These are phyloP conservation scores for Quillaja saponaria DNA, from an alignment of 306 rosid genomes.

Conservation along the genomic window DNA sequence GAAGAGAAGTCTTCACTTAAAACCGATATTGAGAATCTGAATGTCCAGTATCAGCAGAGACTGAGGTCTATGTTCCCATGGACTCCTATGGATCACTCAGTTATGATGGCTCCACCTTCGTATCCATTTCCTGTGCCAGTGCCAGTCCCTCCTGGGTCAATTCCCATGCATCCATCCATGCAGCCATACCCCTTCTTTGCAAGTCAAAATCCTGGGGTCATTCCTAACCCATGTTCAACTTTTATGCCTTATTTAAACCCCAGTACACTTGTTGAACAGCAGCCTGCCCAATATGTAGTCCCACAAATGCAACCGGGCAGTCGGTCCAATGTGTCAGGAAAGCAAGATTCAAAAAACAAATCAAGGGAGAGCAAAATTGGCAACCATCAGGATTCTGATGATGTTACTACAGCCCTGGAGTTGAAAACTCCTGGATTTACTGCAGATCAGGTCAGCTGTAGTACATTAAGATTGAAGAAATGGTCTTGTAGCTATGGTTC, in stretches of 20 bases:
- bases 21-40: constrained; percentile 71
- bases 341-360: constrained; percentile 58
- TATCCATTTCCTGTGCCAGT: constrained; percentile 70
- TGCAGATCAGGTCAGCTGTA: constrained; percentile 60
- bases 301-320: constrained; percentile 52
- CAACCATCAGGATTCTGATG: constrained; percentile 55
- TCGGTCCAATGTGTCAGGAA: constrained; percentile 49
- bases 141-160: constrained; percentile 67
- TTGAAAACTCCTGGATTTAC: constrained; percentile 96
- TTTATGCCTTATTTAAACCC: constrained; percentile 67
- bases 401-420: constrained; percentile 88
- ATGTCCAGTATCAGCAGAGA: constrained; percentile 76
- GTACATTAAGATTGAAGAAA: no score
- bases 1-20: constrained; percentile 79
- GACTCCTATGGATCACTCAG: constrained; percentile 72
- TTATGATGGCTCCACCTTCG: constrained; percentile 63
- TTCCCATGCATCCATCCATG: constrained; percentile 73
- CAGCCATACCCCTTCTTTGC: constrained; percentile 74
- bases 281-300: constrained; percentile 56
- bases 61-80: constrained; percentile 75
- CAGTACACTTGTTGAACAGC: constrained; percentile 63
- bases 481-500: constrained; percentile 7
- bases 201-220: constrained; percentile 57
- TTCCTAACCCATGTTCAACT: constrained; percentile 73
- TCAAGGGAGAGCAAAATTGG: constrained; percentile 51